phyloP scores from a whole-genome alignment of 1,284 basidiomycete species.

The Wallemia ichthyophaga region DNA sequence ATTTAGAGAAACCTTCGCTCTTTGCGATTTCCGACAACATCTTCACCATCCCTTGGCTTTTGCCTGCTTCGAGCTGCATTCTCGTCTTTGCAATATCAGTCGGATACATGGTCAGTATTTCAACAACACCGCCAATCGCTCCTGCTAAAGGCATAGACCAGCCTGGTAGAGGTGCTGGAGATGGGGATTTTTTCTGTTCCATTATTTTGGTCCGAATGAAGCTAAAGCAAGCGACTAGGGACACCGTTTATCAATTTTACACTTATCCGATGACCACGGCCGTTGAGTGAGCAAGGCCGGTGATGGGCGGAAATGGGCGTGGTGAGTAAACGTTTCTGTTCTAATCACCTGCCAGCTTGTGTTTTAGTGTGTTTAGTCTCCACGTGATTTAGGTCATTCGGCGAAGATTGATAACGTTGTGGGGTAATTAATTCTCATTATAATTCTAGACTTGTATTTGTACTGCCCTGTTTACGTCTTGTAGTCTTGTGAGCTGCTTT shows the following conservation, averaged over 20 bases:
- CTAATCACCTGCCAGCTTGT: too few relatives aligned
- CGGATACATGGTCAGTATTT: neutral
- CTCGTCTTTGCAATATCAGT: conserved; percentile 36
- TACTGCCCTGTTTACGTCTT: too few relatives aligned
- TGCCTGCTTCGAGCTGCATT: conserved; percentile 75
- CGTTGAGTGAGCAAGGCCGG: too few relatives aligned
- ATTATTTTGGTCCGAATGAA: neutral
- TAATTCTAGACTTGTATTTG: too few relatives aligned
- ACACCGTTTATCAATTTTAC: neutral
- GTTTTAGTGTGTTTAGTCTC: too few relatives aligned
- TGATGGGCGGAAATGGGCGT: too few relatives aligned
- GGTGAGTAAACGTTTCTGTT: too few relatives aligned
- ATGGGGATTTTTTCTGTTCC: neutral
- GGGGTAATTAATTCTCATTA: too few relatives aligned
- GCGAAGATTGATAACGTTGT: too few relatives aligned
- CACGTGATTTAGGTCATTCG: too few relatives aligned
- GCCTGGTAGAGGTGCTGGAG: neutral
- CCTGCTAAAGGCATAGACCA: neutral
- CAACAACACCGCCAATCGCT: neutral
- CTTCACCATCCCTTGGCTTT: conserved; percentile 48
- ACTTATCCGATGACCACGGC: neutral
- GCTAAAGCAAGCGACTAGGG: too few relatives aligned
- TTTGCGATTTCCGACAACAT: conserved; percentile 44
- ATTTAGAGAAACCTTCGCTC: conserved; percentile 45
- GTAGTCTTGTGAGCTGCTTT: too few relatives aligned